Base-by-base conservation (phyloP, 148 eudicot genomes). In the Camellia lanceoleosa region DNA sequence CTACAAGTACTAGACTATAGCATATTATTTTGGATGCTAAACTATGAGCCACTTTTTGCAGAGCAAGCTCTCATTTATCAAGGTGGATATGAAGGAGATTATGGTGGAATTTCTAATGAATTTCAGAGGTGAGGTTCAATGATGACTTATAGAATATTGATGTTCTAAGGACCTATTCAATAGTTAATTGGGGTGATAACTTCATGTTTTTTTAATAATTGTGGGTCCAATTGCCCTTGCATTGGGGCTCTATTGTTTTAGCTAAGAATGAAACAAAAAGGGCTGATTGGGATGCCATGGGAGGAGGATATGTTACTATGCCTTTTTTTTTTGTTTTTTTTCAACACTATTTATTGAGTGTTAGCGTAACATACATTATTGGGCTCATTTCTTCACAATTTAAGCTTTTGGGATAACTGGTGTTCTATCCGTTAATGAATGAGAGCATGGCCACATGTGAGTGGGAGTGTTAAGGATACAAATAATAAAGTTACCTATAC, bases 1-100 rank as follows among this genome's bases (percentile, higher is more conserved):
- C 1, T 59, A 9, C 43, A 46, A 13, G 18, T 71, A 30, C 41
- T 71, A 18, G 54, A 2, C 52, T 76, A 47, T 51, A 30, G 16
- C 10, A 18, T 38, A 68, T 46, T 11, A 0, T 65, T 59, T 60
- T 46, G 72, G 81, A 63, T 72, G 23, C 61, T 69, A 64, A 67
- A 60, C 52, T 79, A 13, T 38, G 6, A 67, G 58, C 68, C 46
- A 16, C 62, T 49, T 80, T 77, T 80, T 83, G 80, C 89, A 92
- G 97, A 84, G 68, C 88, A 89, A 90, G 92, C 86, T 76, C 69
- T 84, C 79, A 84, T 74, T 52, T 86, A 89, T 83, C 89, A 86
- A 70, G 92, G 78, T 68, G 86, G 88, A 76, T 89, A 91, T 83
- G 91, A 91, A 72, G 86, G 81, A 76, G 87, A 79, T 41, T 76